Evolutionary conservation across 116 monocot genomes (phyloP).

Genomic region (Papilionanthe hybrid): DNA sequence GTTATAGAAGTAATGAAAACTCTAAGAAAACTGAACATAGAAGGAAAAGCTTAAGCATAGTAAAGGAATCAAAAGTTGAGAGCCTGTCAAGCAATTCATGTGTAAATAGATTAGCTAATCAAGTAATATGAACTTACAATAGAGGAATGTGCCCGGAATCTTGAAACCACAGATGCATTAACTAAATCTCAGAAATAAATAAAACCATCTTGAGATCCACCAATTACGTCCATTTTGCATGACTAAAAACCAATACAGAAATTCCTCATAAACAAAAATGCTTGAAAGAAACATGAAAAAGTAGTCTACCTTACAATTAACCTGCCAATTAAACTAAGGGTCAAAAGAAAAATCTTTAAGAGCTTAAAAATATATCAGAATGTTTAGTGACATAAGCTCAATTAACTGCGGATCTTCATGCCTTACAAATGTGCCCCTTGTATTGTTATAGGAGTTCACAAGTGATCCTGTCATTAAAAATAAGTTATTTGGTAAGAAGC

Average conservation of each 20-base stretch:
- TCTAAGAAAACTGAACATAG: too few relatives aligned
- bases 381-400: neutral
- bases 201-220: conserved; percentile 87
- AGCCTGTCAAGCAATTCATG: neutral
- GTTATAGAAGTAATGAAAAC: too few relatives aligned
- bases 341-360: too few relatives aligned
- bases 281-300: neutral
- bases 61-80: neutral
- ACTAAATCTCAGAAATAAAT: conserved; percentile 97
- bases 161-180: conserved; percentile 74
- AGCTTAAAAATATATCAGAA: neutral
- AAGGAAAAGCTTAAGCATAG: neutral
- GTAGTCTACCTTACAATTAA: neutral
- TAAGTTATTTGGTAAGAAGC: neutral
- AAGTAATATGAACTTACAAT: conserved; percentile 48
- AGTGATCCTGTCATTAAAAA: conserved; percentile 42
- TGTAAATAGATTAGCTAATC: neutral
- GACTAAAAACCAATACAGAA: conserved; percentile 37
- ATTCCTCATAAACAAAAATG: neutral
- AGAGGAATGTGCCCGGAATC: conserved; percentile 70
- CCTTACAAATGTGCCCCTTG: conserved; percentile 92
- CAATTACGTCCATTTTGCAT: conserved; percentile 85
- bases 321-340: neutral
- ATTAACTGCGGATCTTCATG: conserved; percentile 7
- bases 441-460: conserved; percentile 94